Base-by-base conservation (phyloP, 1,284 basidiomycete species). In the Spongispora temasekensis region DNA sequence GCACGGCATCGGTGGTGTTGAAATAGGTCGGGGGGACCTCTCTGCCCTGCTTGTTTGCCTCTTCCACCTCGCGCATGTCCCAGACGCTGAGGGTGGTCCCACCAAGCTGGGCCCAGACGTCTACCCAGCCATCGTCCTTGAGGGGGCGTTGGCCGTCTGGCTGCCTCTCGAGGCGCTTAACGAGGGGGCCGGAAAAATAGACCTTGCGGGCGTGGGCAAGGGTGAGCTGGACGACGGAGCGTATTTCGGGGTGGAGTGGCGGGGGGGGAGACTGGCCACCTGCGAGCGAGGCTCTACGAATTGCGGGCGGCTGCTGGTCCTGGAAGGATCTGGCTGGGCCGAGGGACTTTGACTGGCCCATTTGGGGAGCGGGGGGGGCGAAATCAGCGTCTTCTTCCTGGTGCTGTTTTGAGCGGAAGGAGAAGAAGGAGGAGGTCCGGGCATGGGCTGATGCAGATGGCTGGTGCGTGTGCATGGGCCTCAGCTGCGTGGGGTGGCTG, bases 51-150 rank as follows among this genome's bases (percentile, higher is more conserved):
- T 84, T 85, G 66, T 86, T 93, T 5, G 94, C 93, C 74, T 90
- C 87, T 63, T 92, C 85, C 60, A 95, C 88, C 65, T 89, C 84
- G 67, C 84, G 84, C 87, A 95, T 95, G 73, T 93, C 91, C 93
- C 94, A 95, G 46, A 94, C 81, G 68, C 94, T 96, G 58, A 98
- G 83, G 9, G 94, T 95, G 9, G 95, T 97, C 6, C 95, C 95
- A 48, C 92, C 91, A 30, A 98, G 81, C 77, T 98, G 95, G 2
- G 92, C 91, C 94, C 94, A 97, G 10, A 97, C 89, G n/a, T 93
- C 85, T 9, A 84, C 81, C 94, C 94, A 96, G n/a, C 91, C 90
- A 31, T 94, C 89, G 67, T 95, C 85, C 72, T 88, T 87, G 65
- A 79, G 67, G 53, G 91, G 82, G 70, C 83, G 82, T 62, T 88